Evolutionary conservation across 352 stramenopile genomes (phyloP).

Genomic region (Stramenopiles sp.): DNA sequence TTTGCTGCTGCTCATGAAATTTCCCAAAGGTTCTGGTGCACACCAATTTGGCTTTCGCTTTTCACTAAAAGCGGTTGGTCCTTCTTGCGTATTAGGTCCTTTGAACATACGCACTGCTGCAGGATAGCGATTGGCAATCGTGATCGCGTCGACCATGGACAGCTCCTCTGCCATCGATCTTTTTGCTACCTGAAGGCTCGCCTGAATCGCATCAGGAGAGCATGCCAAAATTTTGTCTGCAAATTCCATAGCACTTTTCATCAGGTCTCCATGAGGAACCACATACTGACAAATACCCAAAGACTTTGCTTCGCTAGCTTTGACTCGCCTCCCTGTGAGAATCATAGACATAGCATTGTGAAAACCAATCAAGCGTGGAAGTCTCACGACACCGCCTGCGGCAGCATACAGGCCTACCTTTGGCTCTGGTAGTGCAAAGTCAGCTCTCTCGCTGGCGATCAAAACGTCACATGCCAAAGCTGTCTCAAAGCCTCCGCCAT

Average conservation of each 20-base stretch:
- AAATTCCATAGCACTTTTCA: slow-evolving; percentile 43
- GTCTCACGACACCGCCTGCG: slow-evolving; percentile 76
- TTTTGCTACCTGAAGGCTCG: not conserved
- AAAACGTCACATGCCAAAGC: slow-evolving; percentile 99
- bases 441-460: slow-evolving; percentile 77
- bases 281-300: slow-evolving; percentile 23
- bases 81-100: slow-evolving; percentile 74
- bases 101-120: slow-evolving; percentile 86
- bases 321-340: slow-evolving; percentile 89
- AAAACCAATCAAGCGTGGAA: slow-evolving; percentile 91
- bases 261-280: slow-evolving; percentile 36
- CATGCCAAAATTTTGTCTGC: too few relatives aligned
- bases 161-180: slow-evolving; percentile 75
- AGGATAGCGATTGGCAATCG: slow-evolving; percentile 68
- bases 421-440: slow-evolving; percentile 97
- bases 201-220: too few relatives aligned
- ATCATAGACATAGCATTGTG: slow-evolving; percentile 97
- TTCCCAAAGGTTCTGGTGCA: too few relatives aligned
- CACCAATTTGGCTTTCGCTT: slow-evolving; percentile 80
- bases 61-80: slow-evolving; percentile 90
- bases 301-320: slow-evolving; percentile 60
- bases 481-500: slow-evolving; percentile 90
- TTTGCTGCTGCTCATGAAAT: too few relatives aligned
- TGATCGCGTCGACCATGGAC: slow-evolving; percentile 86
- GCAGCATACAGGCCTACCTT: slow-evolving; percentile 77